phyloP scores from a whole-genome alignment of 192 early-diverging fungal genomes.

The Mortierella claussenii region DNA sequence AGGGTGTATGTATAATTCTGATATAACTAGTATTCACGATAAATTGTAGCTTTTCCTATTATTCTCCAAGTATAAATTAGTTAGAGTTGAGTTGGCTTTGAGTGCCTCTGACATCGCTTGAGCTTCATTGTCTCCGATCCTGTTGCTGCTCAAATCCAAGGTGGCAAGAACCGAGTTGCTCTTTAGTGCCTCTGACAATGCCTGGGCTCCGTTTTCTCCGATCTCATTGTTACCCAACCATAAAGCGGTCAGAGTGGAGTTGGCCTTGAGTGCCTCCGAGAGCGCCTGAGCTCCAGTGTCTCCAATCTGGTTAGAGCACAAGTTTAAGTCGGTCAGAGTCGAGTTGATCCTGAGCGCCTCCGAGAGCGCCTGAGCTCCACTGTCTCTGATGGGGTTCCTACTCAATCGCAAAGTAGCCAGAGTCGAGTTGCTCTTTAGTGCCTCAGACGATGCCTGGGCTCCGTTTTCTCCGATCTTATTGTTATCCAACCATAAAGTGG shows the following conservation, averaged over 20 bases:
- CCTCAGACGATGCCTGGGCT: slow-evolving; percentile 11
- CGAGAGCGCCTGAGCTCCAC: slow-evolving; percentile 9
- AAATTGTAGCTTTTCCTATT: too few relatives aligned
- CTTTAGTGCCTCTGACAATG: slow-evolving; percentile 12
- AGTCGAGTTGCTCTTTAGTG: slow-evolving; percentile 27
- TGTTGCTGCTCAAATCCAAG: slow-evolving; percentile 8
- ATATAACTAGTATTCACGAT: too few relatives aligned
- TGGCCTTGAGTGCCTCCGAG: slow-evolving; percentile 1
- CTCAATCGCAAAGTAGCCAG: slow-evolving; percentile 11
- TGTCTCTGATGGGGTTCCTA: background rate
- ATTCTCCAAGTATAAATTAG: too few relatives aligned
- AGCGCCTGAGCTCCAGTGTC: background rate
- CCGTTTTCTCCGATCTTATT: too few relatives aligned
- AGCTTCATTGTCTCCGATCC: slow-evolving; percentile 4
- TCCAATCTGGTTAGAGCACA: background rate
- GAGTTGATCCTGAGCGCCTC: slow-evolving; percentile 23
- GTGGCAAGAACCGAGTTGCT: slow-evolving; percentile 12
- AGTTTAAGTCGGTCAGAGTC: slow-evolving; percentile 12
- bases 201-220: too few relatives aligned
- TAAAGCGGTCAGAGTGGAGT: background rate
- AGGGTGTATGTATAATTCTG: too few relatives aligned
- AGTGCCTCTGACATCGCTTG: slow-evolving; percentile 4
- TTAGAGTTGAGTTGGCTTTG: too few relatives aligned
- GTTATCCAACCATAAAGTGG: background rate
- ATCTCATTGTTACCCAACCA: background rate